A percentile compares a stretch with the other conserved stretches of the same genome.
Conservation (phyloP, 2,329 filamentous ascomycete species). For the Coleophoma cylindrospora region DNA sequence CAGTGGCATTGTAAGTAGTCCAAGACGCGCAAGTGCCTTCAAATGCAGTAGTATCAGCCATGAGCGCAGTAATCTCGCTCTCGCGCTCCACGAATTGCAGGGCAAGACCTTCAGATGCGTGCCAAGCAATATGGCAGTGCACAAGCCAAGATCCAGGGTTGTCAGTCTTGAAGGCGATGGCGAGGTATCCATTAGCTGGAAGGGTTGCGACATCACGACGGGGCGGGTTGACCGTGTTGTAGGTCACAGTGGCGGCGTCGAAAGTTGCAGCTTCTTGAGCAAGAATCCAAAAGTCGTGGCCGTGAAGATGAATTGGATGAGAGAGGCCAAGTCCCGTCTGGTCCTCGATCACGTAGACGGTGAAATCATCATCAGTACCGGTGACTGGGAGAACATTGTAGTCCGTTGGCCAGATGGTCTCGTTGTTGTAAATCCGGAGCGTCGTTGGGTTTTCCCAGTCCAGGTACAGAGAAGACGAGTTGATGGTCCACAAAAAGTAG, state of each 20-base stretch:
- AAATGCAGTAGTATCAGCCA: constrained; percentile 11
- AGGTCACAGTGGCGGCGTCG: constrained; percentile 18
- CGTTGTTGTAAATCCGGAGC: constrained; percentile 24
- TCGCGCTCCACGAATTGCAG: constrained; percentile 42
- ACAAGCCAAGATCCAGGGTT: constrained; percentile 27
- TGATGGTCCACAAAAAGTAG: constrained; percentile 44
- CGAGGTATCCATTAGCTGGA: constrained; percentile 23
- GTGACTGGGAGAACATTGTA: constrained; percentile 17
- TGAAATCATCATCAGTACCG: constrained; percentile 17
- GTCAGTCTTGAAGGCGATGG: constrained; percentile 25
- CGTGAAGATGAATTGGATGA: constrained; percentile 41
- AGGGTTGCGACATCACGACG: constrained; percentile 48
- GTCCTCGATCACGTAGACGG: constrained; percentile 23
- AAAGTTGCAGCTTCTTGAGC: constrained; percentile 36
- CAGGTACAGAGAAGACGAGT: constrained; percentile 38
- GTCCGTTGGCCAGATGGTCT: constrained; percentile 20
- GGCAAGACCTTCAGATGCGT: constrained; percentile 47
- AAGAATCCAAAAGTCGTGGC: constrained; percentile 44
- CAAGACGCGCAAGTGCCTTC: constrained; percentile 17
- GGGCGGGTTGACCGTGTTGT: constrained; percentile 37
- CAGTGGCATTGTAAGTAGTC: constrained; percentile 10
- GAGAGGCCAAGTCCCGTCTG: constrained; percentile 12
- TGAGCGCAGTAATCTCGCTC: constrained; percentile 11
- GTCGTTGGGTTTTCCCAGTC: constrained; percentile 43
- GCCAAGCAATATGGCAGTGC: constrained; percentile 41